Evolutionary conservation across 345 rosid genomes (phyloP).

Genomic region (Atalantia buxifolia): DNA sequence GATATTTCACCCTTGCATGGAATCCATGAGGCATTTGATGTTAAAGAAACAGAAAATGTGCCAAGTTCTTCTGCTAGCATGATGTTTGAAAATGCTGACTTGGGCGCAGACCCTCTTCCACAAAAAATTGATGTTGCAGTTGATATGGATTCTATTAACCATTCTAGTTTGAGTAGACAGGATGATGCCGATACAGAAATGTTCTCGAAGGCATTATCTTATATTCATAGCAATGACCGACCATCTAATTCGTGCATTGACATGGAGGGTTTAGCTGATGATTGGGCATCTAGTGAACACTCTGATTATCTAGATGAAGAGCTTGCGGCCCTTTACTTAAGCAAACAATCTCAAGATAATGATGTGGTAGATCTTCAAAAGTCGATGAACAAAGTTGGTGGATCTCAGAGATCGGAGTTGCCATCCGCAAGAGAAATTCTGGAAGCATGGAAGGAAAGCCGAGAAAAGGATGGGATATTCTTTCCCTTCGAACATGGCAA

Average conservation of each 20-base stretch:
- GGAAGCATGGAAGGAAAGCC: conserved; percentile 57
- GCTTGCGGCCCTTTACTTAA: conserved; percentile 28
- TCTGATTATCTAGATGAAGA: conserved; percentile 30
- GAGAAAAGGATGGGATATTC: conserved; percentile 30
- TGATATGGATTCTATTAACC: neutral
- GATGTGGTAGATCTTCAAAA: conserved; percentile 16
- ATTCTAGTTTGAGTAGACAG: neutral
- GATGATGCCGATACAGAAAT: conserved; percentile 5
- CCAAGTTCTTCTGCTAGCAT: neutral
- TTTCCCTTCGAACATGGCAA: conserved; percentile 22
- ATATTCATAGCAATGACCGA: neutral
- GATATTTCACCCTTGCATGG: neutral
- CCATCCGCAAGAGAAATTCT: conserved; percentile 72
- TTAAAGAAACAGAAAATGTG: neutral
- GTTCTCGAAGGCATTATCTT: neutral
- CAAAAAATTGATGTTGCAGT: neutral
- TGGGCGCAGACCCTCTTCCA: conserved; percentile 2
- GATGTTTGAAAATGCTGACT: neutral
- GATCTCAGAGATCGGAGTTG: conserved; percentile 24
- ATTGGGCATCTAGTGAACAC: neutral
- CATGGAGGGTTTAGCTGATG: neutral
- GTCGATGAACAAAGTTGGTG: conserved; percentile 24
- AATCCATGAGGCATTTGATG: neutral
- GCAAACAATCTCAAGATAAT: conserved; percentile 24
- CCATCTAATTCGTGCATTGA: neutral